Evolutionary conservation across 192 early-diverging fungal genomes (phyloP), one percentile per base, ranked within the genome.

Genomic region (Polychytrium aggregatum): DNA sequence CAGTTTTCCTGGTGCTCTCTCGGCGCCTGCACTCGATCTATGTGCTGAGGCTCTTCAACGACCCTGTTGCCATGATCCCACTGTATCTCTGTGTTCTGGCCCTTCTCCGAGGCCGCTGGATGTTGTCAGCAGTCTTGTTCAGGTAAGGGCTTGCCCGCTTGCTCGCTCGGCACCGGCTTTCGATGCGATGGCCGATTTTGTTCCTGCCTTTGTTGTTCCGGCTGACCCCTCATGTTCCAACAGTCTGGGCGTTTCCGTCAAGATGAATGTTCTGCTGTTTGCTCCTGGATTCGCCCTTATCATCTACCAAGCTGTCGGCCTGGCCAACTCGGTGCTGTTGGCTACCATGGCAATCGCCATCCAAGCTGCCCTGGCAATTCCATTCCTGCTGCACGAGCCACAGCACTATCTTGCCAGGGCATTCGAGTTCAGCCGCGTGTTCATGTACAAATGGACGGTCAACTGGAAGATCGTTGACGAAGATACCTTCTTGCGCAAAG

Each of bases 261-360:
- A 98, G 53, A 98, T 98, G 94, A 95, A 91, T 55, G 79, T 90
- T 13, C 67, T 94, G 20, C 67, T 98, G 8, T 88, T 88, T 61
- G 86, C 88, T 30, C 94, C 94, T 0, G 92, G 82, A 0, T 83
- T 83, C 45, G 90, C 85, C 1, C 60, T 84, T 24, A 34, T 88
- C 1, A 27, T 68, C n/a, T 0, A 31, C 20, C 55, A 55, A 18
- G 81, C 82, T 0, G 39, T 84, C 2, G 18, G 36, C 9, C 63
- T 76, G 42, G 62, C 82, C 3, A 13, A 20, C 20, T 8, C 57
- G 6, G 60, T 42, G 0, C 16, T 67, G 9, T 64, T 80, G 41
- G 29, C 29, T 28, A 34, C 17, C 14, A 14, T 25, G 11, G 46
- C 41, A 7, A 21, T 51, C 7, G 8, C 34, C 37, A 30, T 46